phyloP scores from a whole-genome alignment of 768 basidiomycete species.

The Boletus pseudopeckii region DNA sequence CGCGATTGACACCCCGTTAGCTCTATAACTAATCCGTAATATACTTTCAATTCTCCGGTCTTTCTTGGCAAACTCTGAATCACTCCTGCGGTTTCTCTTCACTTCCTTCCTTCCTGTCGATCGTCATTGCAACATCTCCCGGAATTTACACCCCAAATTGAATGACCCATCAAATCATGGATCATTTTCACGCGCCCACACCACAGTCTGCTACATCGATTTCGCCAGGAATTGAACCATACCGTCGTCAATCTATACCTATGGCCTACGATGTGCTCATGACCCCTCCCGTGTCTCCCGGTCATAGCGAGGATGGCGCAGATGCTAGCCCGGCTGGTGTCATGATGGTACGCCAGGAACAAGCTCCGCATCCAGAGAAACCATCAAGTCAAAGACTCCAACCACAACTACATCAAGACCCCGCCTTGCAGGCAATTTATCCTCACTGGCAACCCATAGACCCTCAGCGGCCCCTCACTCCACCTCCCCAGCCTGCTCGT shows the following conservation, averaged over 20 bases:
- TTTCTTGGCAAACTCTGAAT: neutral
- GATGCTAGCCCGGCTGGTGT: conserved; percentile 12
- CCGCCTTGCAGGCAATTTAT: conserved; percentile 5
- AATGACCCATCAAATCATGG: conserved; percentile 19
- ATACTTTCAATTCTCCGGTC: neutral
- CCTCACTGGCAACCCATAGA: conserved; percentile 11
- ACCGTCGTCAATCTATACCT: conserved; percentile 39
- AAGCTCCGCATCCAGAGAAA: conserved; percentile 8
- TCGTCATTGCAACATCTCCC: neutral
- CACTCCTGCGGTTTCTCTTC: neutral
- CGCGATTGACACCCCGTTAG: conserved; percentile 1
- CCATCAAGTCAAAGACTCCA: conserved; percentile 8
- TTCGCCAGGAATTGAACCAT: conserved; percentile 15
- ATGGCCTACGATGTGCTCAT: conserved; percentile 57
- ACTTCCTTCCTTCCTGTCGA: neutral
- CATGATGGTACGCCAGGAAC: conserved; percentile 14
- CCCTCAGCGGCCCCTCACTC: conserved; percentile 14
- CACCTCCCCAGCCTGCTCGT: conserved; percentile 43
- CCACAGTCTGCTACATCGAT: conserved; percentile 16
- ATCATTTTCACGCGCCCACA: conserved; percentile 21
- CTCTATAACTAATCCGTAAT: conserved; percentile 8
- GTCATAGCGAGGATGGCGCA: conserved; percentile 41
- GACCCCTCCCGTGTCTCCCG: conserved; percentile 68
- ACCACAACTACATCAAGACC: neutral
- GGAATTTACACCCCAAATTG: neutral